Conservation (phyloP, 495 filamentous ascomycete genomes). For the Hypoxylon cercidicola region DNA sequence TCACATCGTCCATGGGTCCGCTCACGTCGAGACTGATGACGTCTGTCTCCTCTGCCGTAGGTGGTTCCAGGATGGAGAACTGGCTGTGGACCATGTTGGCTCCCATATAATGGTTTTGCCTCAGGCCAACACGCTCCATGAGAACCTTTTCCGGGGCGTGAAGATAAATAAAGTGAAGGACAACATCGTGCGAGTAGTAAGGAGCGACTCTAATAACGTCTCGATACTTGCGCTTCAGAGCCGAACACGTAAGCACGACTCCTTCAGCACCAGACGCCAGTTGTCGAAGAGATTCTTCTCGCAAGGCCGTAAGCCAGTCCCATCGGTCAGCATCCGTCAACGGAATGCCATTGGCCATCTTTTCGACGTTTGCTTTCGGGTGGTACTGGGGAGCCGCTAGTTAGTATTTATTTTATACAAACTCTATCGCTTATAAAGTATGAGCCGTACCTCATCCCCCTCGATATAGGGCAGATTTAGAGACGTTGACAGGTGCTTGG, state of each 20-base stretch:
- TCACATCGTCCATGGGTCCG: conserved; percentile 70
- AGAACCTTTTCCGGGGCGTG: conserved; percentile 78
- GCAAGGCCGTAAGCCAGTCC: conserved; percentile 95
- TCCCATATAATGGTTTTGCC: conserved; percentile 95
- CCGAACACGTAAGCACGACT: conserved; percentile 95
- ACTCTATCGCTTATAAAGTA: not conserved
- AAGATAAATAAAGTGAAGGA: conserved; percentile 94
- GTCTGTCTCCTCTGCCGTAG: conserved; percentile 80
- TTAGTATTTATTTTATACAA: conserved; percentile 29
- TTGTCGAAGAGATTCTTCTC: conserved; percentile 77
- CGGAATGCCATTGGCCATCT: conserved; percentile 88
- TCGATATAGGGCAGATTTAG: conserved; percentile 87
- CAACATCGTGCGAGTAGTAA: conserved; percentile 77
- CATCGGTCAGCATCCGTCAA: conserved; percentile 96
- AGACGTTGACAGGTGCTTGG: conserved; percentile 74
- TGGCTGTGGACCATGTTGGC: conserved; percentile 97
- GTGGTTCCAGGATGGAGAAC: conserved; percentile 84
- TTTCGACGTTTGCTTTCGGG: conserved; percentile 83
- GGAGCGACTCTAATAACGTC: conserved; percentile 93
- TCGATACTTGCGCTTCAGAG: conserved; percentile 95
- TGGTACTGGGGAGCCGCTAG: conserved; percentile 77
- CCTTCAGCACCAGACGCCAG: conserved; percentile 71
- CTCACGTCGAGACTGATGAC: conserved; percentile 85
- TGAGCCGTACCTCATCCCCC: conserved; percentile 86
- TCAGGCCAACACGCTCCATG: conserved; percentile 74